Conservation (phyloP, 2,329 filamentous ascomycete species). For the Calonectria pteridis region DNA sequence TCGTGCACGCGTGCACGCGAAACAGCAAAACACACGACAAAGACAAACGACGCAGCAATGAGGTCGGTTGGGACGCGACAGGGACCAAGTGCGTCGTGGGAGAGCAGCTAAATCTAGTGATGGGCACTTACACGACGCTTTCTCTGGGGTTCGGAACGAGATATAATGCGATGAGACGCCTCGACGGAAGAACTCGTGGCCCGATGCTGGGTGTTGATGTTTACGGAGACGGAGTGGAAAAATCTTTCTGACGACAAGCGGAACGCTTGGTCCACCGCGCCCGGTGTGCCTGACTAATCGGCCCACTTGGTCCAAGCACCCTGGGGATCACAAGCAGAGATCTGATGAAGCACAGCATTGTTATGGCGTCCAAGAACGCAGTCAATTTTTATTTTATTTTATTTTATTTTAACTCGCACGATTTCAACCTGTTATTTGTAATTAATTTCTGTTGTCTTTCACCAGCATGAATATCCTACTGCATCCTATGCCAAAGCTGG, state of each 20-base stretch:
- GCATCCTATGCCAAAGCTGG: not conserved
- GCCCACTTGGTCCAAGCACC: not conserved
- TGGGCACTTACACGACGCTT: conserved; percentile 51
- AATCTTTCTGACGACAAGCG: conserved; percentile 50
- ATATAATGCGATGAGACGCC: conserved; percentile 57
- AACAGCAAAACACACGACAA: conserved; percentile 27
- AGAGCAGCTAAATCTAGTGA: conserved; percentile 36
- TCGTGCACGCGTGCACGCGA: conserved; percentile 23
- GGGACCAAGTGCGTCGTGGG: conserved; percentile 24
- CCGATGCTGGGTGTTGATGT: conserved; percentile 49
- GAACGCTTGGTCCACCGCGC: conserved; percentile 35
- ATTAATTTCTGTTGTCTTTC: not conserved
- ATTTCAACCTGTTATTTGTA: not conserved
- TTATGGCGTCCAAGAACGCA: not conserved
- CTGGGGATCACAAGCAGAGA: not conserved
- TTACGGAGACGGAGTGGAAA: conserved; percentile 51
- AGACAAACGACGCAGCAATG: conserved; percentile 27
- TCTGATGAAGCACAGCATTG: not conserved
- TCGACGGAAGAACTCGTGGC: conserved; percentile 59
- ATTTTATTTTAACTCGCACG: not conserved
- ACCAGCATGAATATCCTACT: not conserved
- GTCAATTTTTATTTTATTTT: too few relatives aligned
- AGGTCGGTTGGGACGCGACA: conserved; percentile 27
- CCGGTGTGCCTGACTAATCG: not conserved
- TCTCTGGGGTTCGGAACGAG: conserved; percentile 55